Evolutionary conservation across 1,284 basidiomycete genomes (phyloP), one percentile per base, ranked within the genome.

Genomic region (Ustilago esculenta): DNA sequence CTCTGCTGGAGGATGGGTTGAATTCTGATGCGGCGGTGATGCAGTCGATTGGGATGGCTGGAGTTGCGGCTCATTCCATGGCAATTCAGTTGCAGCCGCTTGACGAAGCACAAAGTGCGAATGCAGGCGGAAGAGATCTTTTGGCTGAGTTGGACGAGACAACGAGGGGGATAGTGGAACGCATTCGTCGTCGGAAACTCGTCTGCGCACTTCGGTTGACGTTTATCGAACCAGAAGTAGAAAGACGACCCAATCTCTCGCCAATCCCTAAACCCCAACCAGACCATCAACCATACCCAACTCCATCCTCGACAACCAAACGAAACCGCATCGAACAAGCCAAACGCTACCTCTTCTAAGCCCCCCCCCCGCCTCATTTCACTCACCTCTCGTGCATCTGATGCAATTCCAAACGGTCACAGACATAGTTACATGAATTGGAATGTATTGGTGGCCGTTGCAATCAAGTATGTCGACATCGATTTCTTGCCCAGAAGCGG

Each of bases 401-500:
- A 29, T 29, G n/a, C 25, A 33, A 33, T 34, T 29, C 27, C 18
- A 29, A 18, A 23, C 32, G 42, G 27, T 24, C 3, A 15, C 23
- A 7, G 6, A 29, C 27, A 29, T 7, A 29, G 7, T 29, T 12
- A 7, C 27, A 29, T 7, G 7, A 7, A 29, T 29, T 12, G 27
- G 7, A 29, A 29, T 29, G 27, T 12, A 29, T n/a, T n/a, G n/a
- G n/a, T n/a, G n/a, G n/a, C n/a, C n/a, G n/a, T n/a, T n/a, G n/a
- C n/a, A n/a, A n/a, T n/a, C n/a, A n/a, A n/a, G 6, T 33, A 66
- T 71, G 57, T 58, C 45, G 53, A 21, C 68, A 51, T 23, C 41
- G 30, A 57, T 63, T 61, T 56, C 68, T 71, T 71, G 68, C 61
- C 60, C 53, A 57, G 50, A 57, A 71, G 58, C 61, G 61, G 68